A percentile compares a stretch with the other conserved stretches of the same genome.
These are phyloP conservation scores for Testicularia cyperi DNA, from an alignment of 1,284 basidiomycete genomes.

Conservation along the genomic window DNA sequence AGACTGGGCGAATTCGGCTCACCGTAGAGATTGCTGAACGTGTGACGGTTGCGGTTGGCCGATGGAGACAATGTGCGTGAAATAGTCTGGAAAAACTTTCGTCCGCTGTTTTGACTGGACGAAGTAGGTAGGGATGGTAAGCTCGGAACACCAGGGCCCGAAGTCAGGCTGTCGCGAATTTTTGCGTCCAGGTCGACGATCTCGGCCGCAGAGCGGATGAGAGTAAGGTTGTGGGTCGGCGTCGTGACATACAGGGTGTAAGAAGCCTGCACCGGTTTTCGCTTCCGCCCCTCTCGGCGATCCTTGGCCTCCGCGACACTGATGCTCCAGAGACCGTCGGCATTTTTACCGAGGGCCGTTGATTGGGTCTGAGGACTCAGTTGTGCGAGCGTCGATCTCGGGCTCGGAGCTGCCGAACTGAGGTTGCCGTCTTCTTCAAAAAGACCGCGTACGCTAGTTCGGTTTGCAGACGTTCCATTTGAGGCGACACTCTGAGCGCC, in stretches of 20 bases:
- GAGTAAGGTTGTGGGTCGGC: constrained; percentile 81
- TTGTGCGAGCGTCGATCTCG: constrained; percentile 52
- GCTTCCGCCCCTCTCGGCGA: constrained; percentile 32
- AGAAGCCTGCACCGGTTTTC: constrained; percentile 54
- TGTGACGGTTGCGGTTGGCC: constrained; percentile 15
- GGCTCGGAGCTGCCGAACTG: constrained; percentile 10
- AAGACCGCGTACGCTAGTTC: constrained; percentile 38
- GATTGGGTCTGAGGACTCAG: constrained; percentile 63
- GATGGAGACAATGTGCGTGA: constrained; percentile 46
- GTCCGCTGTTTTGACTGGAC: constrained; percentile 19
- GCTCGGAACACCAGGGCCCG: constrained; percentile 7
- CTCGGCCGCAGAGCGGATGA: constrained; percentile 74
- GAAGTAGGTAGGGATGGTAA: constrained; percentile 26
- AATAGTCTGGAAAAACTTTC: constrained; percentile 46
- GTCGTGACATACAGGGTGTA: constrained; percentile 64
- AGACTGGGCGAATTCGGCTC: constrained; percentile 20
- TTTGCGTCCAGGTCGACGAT: constrained; percentile 75
- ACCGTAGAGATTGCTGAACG: constrained; percentile 20
- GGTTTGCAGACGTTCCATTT: constrained; percentile 6
- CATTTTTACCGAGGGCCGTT: constrained; percentile 3
- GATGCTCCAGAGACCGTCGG: constrained; percentile 72
- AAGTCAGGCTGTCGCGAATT: constrained; percentile 61
- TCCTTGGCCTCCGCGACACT: constrained; percentile 68
- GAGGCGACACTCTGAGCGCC: constrained; percentile 9
- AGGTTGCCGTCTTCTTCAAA: constrained; percentile 28